phyloP scores from a whole-genome alignment of 768 basidiomycete species.

The Mrakia frigida region DNA sequence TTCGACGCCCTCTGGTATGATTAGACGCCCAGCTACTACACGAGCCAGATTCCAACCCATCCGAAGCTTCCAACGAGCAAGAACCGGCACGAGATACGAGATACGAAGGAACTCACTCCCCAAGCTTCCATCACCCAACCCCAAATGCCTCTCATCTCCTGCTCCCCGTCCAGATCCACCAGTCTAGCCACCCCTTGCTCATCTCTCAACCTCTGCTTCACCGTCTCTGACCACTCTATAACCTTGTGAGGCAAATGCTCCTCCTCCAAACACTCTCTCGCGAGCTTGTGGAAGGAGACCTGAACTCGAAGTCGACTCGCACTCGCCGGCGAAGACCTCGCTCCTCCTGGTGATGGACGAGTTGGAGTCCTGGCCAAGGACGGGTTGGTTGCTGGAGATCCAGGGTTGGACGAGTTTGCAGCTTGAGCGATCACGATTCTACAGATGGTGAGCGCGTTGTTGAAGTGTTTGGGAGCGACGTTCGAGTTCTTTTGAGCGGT shows the following conservation, averaged over 20 bases:
- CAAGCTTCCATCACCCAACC: slow-evolving; percentile 1
- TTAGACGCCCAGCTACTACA: neutral
- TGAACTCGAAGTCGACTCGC: neutral
- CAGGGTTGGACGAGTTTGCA: neutral
- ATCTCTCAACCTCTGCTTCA: slow-evolving; percentile 9
- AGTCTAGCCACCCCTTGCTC: neutral
- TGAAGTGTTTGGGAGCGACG: slow-evolving; percentile 9
- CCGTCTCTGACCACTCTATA: slow-evolving; percentile 10
- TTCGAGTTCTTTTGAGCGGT: slow-evolving; percentile 7
- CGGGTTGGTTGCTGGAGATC: neutral
- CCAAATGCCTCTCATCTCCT: slow-evolving; percentile 14
- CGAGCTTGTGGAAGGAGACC: slow-evolving; percentile 16
- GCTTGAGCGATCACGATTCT: neutral
- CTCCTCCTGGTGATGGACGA: neutral
- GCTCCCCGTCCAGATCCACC: slow-evolving; percentile 1
- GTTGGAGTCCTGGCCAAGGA: neutral
- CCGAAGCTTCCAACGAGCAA: no score
- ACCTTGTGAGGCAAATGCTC: slow-evolving; percentile 5
- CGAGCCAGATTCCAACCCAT: neutral
- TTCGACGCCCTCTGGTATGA: neutral
- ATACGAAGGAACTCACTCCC: neutral
- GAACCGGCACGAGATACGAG: neutral
- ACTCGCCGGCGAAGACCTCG: neutral
- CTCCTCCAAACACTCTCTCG: neutral
- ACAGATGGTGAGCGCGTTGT: neutral